Evolutionary conservation across 1,139 yeast species (phyloP).

Genomic region (Saccharomyces hybrid): DNA sequence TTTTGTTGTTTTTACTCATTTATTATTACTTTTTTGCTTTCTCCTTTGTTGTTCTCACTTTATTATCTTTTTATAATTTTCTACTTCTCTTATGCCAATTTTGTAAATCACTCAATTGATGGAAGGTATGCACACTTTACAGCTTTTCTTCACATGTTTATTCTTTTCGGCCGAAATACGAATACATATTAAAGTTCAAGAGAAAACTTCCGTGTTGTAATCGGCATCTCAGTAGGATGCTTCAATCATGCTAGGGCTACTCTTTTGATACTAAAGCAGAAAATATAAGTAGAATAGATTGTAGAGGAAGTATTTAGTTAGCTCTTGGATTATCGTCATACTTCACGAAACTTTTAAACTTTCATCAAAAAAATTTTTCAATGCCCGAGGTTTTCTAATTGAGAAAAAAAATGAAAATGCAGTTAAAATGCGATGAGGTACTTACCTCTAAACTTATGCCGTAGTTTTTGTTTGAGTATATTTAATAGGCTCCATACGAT

Average conservation of each 20-base stretch:
- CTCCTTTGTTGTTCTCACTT: background rate
- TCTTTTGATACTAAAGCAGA: too few species aligned
- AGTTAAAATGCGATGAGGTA: background rate
- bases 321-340: background rate
- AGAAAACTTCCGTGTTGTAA: too few species aligned
- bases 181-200: too few species aligned
- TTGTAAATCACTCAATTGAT: background rate
- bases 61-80: background rate
- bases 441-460: background rate
- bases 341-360: background rate
- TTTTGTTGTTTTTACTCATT: background rate
- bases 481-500: background rate
- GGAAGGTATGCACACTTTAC: background rate
- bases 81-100: background rate
- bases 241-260: too few species aligned
- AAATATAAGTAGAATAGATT: too few species aligned
- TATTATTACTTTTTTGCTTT: background rate
- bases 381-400: background rate
- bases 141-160: background rate
- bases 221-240: too few species aligned
- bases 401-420: background rate
- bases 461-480: background rate
- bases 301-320: too few species aligned
- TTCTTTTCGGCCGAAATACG: too few species aligned
- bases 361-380: background rate